Percentiles rank a stretch among this genome's conserved stretches.
phyloP scores from a whole-genome alignment of 331 rosid species.

The Malus hybrid region DNA sequence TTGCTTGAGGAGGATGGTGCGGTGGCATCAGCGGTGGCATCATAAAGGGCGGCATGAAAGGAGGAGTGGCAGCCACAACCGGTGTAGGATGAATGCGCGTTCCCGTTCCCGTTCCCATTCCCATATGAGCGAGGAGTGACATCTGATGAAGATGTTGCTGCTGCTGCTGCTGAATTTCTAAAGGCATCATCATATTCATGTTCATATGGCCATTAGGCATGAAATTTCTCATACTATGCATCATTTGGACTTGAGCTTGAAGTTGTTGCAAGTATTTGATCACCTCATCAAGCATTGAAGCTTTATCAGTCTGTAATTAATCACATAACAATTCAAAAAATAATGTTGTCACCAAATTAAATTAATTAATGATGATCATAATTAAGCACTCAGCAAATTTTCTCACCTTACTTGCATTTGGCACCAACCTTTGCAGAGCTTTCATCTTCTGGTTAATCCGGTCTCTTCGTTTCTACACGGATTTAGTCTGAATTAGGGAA shows the following conservation, averaged over 20 bases:
- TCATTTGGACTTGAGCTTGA: slow-evolving; percentile 58
- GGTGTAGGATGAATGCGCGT: slow-evolving; percentile 18
- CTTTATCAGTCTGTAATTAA: slow-evolving; percentile 56
- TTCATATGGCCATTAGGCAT: slow-evolving; percentile 29
- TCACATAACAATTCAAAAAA: neutral
- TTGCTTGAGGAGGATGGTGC: slow-evolving; percentile 17
- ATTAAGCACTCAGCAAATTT: neutral
- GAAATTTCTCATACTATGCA: slow-evolving; percentile 36
- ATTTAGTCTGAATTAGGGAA: neutral
- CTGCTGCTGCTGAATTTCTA: slow-evolving; percentile 56
- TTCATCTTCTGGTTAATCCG: slow-evolving; percentile 73
- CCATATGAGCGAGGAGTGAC: slow-evolving; percentile 47
- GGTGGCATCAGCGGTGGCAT: slow-evolving; percentile 22
- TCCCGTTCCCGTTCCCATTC: slow-evolving; percentile 30
- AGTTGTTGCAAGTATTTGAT: slow-evolving; percentile 62
- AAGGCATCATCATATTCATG: slow-evolving; percentile 33
- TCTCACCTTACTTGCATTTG: slow-evolving; percentile 69
- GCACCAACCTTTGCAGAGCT: slow-evolving; percentile 69
- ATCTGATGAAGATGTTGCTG: slow-evolving; percentile 34
- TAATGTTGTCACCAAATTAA: neutral
- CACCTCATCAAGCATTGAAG: slow-evolving; percentile 76
- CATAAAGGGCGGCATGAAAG: slow-evolving; percentile 27
- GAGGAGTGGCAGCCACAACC: slow-evolving; percentile 9
- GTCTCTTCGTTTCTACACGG: slow-evolving; percentile 54
- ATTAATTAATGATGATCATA: neutral